These are phyloP conservation scores for Cicer chorassanicum DNA, from an alignment of 306 rosid species.

Conservation along the genomic window DNA sequence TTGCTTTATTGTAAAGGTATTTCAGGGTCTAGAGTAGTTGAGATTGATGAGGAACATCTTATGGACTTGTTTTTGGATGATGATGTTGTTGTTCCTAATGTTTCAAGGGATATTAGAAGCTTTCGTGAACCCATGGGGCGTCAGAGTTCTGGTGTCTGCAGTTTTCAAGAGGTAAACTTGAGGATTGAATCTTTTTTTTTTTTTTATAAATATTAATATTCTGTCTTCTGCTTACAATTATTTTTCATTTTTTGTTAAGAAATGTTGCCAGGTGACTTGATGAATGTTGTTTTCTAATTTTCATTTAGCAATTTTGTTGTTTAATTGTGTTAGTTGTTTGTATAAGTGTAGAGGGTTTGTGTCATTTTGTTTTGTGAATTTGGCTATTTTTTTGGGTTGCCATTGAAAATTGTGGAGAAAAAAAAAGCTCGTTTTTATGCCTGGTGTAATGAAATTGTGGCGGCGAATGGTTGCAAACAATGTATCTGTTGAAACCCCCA, in stretches of 20 bases:
- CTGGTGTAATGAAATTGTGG: not conserved
- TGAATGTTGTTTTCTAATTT: not conserved
- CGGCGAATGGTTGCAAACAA: constrained; percentile 5
- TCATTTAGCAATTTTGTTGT: constrained; percentile 8
- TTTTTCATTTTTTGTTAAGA: not conserved
- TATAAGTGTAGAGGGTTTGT: not conserved
- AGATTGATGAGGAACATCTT: constrained; percentile 63
- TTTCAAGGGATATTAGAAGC: constrained; percentile 71
- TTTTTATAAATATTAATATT: not conserved
- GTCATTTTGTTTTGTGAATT: constrained; percentile 32
- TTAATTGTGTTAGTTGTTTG: constrained; percentile 14
- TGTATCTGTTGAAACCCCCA: constrained; percentile 1
- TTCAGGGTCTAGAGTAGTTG: constrained; percentile 73
- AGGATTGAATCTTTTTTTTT: not conserved
- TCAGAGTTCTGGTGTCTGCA: constrained; percentile 72
- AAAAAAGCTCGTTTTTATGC: no score
- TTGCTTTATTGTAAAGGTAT: constrained; percentile 89
- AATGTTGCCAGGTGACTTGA: constrained; percentile 13
- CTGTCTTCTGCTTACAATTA: not conserved
- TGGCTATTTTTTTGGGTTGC: constrained; percentile 19
- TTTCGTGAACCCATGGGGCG: constrained; percentile 55
- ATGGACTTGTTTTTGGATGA: constrained; percentile 70
- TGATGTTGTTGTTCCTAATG: constrained; percentile 65
- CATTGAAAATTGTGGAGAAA: not conserved
- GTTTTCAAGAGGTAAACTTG: constrained; percentile 66